These are phyloP conservation scores for Punica granatum DNA, from an alignment of 345 rosid species.

Conservation along the genomic window DNA sequence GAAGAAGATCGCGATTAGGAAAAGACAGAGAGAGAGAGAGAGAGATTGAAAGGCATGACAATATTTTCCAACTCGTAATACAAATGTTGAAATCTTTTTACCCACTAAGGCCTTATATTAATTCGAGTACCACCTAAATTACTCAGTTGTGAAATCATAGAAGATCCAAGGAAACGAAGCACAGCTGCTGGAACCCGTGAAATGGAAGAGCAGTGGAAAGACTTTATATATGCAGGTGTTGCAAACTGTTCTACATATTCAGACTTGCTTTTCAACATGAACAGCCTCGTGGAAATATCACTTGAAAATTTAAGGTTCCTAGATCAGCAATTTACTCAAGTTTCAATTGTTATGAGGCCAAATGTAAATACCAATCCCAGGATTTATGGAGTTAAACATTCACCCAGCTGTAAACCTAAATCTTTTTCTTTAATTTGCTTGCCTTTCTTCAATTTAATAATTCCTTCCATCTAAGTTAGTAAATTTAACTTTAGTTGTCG, in stretches of 20 bases:
- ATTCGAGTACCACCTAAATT: neutral
- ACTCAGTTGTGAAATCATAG: neutral
- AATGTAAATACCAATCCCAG: neutral
- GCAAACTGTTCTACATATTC: too few species aligned
- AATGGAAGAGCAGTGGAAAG: too few species aligned
- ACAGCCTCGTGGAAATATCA: too few species aligned
- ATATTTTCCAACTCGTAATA: too few species aligned
- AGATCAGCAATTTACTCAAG: neutral
- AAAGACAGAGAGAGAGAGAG: neutral
- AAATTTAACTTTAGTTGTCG: neutral
- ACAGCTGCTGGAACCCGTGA: too few species aligned
- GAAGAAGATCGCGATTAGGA: too few species aligned
- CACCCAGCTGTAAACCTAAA: neutral
- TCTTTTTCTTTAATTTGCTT: neutral
- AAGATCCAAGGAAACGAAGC: neutral
- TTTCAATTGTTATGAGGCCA: neutral
- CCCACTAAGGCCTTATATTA: neutral
- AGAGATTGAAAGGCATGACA: neutral
- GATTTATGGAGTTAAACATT: neutral
- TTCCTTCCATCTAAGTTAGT: neutral
- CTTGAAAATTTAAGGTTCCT: neutral
- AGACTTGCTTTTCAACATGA: too few species aligned
- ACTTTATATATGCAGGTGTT: too few species aligned
- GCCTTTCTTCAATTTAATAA: neutral
- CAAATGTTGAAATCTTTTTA: neutral